Evolutionary conservation across 2,329 filamentous ascomycete genomes (phyloP), one percentile per base, ranked within the genome.

Genomic region (Dendryphion nanum): DNA sequence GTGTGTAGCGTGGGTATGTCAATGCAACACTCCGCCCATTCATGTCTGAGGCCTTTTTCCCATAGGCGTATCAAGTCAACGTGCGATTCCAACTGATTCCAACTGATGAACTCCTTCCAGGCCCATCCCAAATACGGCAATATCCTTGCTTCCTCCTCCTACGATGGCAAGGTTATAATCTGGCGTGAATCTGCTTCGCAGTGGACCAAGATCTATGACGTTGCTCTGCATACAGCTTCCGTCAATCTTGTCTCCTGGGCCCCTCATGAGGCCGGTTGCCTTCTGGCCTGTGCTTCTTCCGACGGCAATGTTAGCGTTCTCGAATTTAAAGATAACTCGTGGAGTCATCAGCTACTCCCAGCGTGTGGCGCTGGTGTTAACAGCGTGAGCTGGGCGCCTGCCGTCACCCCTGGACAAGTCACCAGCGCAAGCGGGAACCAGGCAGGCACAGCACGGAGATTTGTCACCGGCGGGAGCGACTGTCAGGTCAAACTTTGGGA

Each of bases 71-170:
- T 18, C 8, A 33, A 20, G 20, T 21, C 18, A 30, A 15, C 10
- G 17, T 20, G 19, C 38, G 37, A 17, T 32, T 35, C 23, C 18
- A 35, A 14, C 3, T n/a, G n/a, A n/a, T n/a, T n/a, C n/a, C n/a
- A n/a, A n/a, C n/a, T n/a, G 10, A 17, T 13, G 12, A 31, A 10
- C 29, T 10, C 8, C 29, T n/a, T n/a, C n/a, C 30, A 77, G 75
- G 90, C 91, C 33, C 93, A 98, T 64, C 93, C 93, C 47, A 97
- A 98, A 67, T 97, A 94, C 69, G 93, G 93, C 73, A 96, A 91
- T 67, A 96, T 98, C 63, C 84, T 98, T 44, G 93, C 93, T 39
- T 95, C 89, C 46, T 88, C 89, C 35, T 89, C 87, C 51, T 98
- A 96, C 73, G 93, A 98, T 69, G 93, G 91, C 69, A 95, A 95